phyloP scores from a whole-genome alignment of 192 early-diverging fungal species.

The Backusella liffmaniae region DNA sequence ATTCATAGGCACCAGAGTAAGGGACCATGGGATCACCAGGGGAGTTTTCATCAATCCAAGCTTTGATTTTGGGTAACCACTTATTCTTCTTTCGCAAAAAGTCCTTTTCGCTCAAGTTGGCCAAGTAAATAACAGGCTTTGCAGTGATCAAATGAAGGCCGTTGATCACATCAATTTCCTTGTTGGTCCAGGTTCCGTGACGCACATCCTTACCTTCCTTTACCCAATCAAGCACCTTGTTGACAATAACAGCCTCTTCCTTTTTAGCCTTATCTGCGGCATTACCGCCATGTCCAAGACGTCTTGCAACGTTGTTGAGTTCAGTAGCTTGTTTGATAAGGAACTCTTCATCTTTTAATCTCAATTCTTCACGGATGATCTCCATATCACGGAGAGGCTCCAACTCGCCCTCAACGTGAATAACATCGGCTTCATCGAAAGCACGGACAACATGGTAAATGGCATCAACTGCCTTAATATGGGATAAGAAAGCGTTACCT shows the following conservation, averaged over 20 bases:
- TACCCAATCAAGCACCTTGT: conserved; percentile 80
- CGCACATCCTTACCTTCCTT: conserved; percentile 80
- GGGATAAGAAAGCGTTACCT: conserved; percentile 93
- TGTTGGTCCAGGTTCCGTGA: conserved; percentile 84
- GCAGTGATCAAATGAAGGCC: conserved; percentile 82
- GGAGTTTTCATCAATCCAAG: conserved; percentile 91
- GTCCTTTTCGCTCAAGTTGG: conserved; percentile 88
- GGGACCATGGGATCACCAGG: conserved; percentile 89
- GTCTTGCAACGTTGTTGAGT: conserved; percentile 63
- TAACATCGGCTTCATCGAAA: conserved; percentile 89
- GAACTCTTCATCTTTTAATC: conserved; percentile 86
- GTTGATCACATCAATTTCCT: conserved; percentile 91
- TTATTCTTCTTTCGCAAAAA: conserved; percentile 91
- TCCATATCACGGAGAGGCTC: conserved; percentile 91
- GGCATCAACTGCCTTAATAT: conserved; percentile 84
- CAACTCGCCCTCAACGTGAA: conserved; percentile 89
- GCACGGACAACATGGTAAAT: conserved; percentile 86
- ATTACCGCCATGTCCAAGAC: conserved; percentile 74
- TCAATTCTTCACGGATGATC: conserved; percentile 94
- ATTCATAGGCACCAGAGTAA: conserved; percentile 84
- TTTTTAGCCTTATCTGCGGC: conserved; percentile 87
- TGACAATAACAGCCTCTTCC: conserved; percentile 72
- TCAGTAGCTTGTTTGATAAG: conserved; percentile 73
- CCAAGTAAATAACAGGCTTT: conserved; percentile 94
- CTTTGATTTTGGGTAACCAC: conserved; percentile 79